phyloP scores from a whole-genome alignment of 805 yeast species.

The Hyphopichia homilentoma region DNA sequence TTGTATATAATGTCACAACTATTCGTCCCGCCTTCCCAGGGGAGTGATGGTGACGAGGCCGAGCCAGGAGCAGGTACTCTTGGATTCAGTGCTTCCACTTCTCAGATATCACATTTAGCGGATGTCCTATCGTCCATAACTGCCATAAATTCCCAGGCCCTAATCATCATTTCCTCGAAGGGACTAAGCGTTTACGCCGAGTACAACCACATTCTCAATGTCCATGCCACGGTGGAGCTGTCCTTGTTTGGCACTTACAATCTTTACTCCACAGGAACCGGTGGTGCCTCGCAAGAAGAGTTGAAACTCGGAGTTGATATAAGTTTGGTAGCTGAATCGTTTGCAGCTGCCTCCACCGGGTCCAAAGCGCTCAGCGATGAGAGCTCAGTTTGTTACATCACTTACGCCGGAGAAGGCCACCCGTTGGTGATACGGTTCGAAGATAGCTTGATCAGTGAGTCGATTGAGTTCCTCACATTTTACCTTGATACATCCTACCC shows the following conservation, averaged over 20 bases:
- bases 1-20: slow-evolving; percentile 1
- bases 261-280: slow-evolving; percentile 10
- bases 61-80: neutral
- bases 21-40: slow-evolving; percentile 1
- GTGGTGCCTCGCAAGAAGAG: slow-evolving; percentile 2
- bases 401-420: slow-evolving; percentile 35
- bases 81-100: slow-evolving; percentile 33
- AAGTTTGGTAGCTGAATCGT: slow-evolving; percentile 31
- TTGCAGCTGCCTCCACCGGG: slow-evolving; percentile 24
- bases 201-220: slow-evolving; percentile 33
- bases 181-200: slow-evolving; percentile 35
- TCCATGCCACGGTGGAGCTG: slow-evolving; percentile 32
- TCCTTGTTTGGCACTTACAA: slow-evolving; percentile 30
- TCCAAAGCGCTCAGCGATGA: slow-evolving; percentile 1
- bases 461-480: slow-evolving; percentile 39
- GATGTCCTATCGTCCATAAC: slow-evolving; percentile 32
- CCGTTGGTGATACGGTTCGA: slow-evolving; percentile 41
- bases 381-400: slow-evolving; percentile 29
- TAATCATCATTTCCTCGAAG: slow-evolving; percentile 26
- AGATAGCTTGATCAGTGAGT: slow-evolving; percentile 36
- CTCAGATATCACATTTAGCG: slow-evolving; percentile 34
- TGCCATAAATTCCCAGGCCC: slow-evolving; percentile 29
- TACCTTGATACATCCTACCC: slow-evolving; percentile 25
- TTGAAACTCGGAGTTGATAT: slow-evolving; percentile 34
- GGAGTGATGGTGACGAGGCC: neutral